These are phyloP conservation scores for Boletus mariae DNA, from an alignment of 1,284 basidiomycete genomes.

Conservation along the genomic window DNA sequence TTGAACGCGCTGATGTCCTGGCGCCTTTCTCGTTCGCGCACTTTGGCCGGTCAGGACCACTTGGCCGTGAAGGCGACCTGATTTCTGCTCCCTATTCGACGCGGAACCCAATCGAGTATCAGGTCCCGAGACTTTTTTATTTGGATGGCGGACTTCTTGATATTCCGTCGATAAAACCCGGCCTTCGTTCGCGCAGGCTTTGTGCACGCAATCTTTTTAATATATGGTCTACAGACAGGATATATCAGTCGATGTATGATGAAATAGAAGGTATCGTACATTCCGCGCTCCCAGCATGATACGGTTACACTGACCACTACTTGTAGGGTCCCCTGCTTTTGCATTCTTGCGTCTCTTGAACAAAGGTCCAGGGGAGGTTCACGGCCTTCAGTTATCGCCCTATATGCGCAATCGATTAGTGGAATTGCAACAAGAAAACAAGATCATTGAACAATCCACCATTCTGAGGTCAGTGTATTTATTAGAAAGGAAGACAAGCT, in stretches of 20 bases:
- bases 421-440: slow-evolving; percentile 46
- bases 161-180: slow-evolving; percentile 59
- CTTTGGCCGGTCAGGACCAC: slow-evolving; percentile 79
- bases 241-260: slow-evolving; percentile 68
- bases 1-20: slow-evolving; percentile 94
- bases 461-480: slow-evolving; percentile 46
- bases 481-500: slow-evolving; percentile 13
- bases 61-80: slow-evolving; percentile 84
- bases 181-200: slow-evolving; percentile 56
- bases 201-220: slow-evolving; percentile 76
- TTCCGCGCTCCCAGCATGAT: background rate
- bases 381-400: slow-evolving; percentile 56
- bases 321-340: slow-evolving; percentile 52
- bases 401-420: slow-evolving; percentile 52
- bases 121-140: slow-evolving; percentile 77
- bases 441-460: slow-evolving; percentile 40
- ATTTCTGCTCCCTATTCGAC: slow-evolving; percentile 84
- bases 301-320: slow-evolving; percentile 4
- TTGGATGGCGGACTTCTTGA: slow-evolving; percentile 74
- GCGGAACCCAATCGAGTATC: slow-evolving; percentile 80
- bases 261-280: slow-evolving; percentile 47
- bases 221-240: slow-evolving; percentile 87
- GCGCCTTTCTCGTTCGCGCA: slow-evolving; percentile 88
- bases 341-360: slow-evolving; percentile 75
- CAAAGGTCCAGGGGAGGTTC: slow-evolving; percentile 60